Conservation (phyloP, 352 stramenopile species). For the Hyaloperonospora brassicae region DNA sequence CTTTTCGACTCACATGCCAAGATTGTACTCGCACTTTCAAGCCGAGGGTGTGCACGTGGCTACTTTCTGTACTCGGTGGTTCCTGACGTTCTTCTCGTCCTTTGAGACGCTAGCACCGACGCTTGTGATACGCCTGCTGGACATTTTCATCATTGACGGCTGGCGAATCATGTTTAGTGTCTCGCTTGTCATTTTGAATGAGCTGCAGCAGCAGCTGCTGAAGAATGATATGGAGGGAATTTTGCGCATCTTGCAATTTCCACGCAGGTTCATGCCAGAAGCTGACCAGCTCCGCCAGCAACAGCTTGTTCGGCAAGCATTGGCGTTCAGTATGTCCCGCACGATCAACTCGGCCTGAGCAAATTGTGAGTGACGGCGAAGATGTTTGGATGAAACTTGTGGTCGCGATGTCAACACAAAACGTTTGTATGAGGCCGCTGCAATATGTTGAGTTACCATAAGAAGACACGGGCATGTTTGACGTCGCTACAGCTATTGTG, state of each 20-base stretch:
- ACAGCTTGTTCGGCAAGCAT: conserved; percentile 48
- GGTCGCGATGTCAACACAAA: too few relatives aligned
- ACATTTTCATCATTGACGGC: conserved; percentile 74
- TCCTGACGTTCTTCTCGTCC: conserved; percentile 78
- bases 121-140: conserved; percentile 61
- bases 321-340: conserved; percentile 45
- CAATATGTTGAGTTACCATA: too few relatives aligned
- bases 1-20: conserved; percentile 59
- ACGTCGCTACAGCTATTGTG: too few relatives aligned
- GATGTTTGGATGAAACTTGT: too few relatives aligned
- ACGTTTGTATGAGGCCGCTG: too few relatives aligned
- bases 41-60: conserved; percentile 54
- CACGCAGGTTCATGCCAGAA: conserved; percentile 44
- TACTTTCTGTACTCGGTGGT: conserved; percentile 72
- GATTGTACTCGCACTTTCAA: conserved; percentile 51
- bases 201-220: conserved; percentile 48
- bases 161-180: conserved; percentile 77
- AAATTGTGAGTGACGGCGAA: too few relatives aligned
- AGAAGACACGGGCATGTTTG: too few relatives aligned
- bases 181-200: conserved; percentile 68
- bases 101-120: conserved; percentile 68
- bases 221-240: conserved; percentile 60
- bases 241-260: conserved; percentile 55
- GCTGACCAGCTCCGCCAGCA: conserved; percentile 29
- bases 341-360: too few relatives aligned